These are phyloP conservation scores for Phytophthora quininea DNA, from an alignment of 352 stramenopile genomes.

Conservation along the genomic window DNA sequence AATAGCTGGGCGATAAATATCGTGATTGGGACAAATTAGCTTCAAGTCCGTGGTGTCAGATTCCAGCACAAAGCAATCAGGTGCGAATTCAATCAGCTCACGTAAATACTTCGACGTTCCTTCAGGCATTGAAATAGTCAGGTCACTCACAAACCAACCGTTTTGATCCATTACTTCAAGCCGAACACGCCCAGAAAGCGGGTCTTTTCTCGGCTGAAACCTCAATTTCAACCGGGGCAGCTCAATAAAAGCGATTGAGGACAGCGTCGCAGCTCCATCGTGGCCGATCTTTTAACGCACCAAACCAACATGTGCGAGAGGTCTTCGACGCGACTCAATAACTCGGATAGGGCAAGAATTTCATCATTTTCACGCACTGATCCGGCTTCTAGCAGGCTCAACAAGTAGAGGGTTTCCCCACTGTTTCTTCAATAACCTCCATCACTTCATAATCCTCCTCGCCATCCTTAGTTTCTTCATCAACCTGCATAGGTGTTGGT, in stretches of 20 bases:
- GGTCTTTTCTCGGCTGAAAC: constrained; percentile 79
- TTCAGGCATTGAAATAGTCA: constrained; percentile 45
- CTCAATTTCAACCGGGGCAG: constrained; percentile 97
- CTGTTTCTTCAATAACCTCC: constrained; percentile 63
- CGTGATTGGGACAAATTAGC: constrained; percentile 82
- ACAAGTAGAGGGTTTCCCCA: constrained; percentile 88
- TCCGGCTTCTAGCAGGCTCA: constrained; percentile 93
- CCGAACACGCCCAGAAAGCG: constrained; percentile 51
- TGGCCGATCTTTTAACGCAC: constrained; percentile 68
- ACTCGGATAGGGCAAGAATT: constrained; percentile 73
- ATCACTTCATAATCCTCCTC: constrained; percentile 56
- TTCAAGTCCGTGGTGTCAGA: constrained; percentile 82
- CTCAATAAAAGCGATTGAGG: constrained; percentile 95
- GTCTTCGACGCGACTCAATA: constrained; percentile 96
- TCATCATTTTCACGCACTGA: constrained; percentile 43
- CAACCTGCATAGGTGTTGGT: constrained; percentile 45
- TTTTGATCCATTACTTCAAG: constrained; percentile 83
- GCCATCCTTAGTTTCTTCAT: constrained; percentile 57
- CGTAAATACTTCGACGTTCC: constrained; percentile 57
- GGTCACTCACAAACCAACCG: constrained; percentile 83
- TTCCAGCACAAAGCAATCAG: constrained; percentile 75
- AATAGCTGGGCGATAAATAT: constrained; percentile 81
- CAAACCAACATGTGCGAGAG: constrained; percentile 97
- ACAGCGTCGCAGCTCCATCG: constrained; percentile 6
- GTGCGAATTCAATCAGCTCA: constrained; percentile 50